Base-by-base conservation (phyloP, 371 early-diverging fungal species). In the Parasitella parasitica region DNA sequence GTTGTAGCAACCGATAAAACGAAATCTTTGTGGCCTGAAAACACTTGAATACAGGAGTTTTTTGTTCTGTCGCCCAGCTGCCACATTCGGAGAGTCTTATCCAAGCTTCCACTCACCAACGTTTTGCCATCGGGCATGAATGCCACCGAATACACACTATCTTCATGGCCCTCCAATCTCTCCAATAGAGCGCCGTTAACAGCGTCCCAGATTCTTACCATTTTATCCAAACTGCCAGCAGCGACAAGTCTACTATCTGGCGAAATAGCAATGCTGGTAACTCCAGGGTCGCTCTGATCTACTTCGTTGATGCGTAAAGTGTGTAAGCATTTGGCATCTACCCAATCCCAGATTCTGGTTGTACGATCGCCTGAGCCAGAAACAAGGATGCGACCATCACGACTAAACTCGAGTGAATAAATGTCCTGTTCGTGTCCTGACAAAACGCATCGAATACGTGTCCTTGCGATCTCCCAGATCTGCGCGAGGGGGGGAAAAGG, bases 391-490 rank as follows among this genome's bases (percentile, higher is more conserved):
- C 87, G 80, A 24, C 98, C 97, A 74, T 97, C 95, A 13, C 90
- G 77, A 61, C 95, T 93, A 75, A 95, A 97, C 62, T 97, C 99
- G 63, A 98, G 79, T 26, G 92, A 90, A 70, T 97, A 97, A 63
- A 98, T 97, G 70, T 97, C 98, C 73, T 94, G 94, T 38, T 92
- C 94, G 70, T 99, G 99, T 8, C 99, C 99, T 41, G 76, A 75
- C 66, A 91, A 82, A 2, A 84, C 72, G 64, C 84, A 82, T 50
- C 83, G 81, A 55, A 92, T 88, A 34, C 81, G 69, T 64, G 84
- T 85, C 56, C 78, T 87, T 51, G 73, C 70, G 32, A 92, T 88
- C 64, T 92, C 91, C 91, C 91, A 91, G 49, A 92, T 87, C 84
- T 87, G 76, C 20, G 30, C 18, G 0, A 8, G 22, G 0, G 16